Conservation (phyloP, 768 basidiomycete species). For the Kwoniella dejecticola region DNA sequence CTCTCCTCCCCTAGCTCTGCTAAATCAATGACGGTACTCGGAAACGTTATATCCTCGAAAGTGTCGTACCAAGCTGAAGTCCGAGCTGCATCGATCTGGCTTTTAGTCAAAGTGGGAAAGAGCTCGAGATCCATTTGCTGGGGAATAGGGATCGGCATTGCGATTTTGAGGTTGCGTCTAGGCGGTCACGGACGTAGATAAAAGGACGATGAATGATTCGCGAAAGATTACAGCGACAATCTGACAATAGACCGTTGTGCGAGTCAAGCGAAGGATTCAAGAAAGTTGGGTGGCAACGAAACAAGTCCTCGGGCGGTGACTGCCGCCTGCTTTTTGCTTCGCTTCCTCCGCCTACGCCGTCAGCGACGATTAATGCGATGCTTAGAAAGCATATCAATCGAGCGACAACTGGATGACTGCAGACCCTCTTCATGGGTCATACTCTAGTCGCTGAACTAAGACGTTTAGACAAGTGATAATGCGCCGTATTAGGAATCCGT, state of each 20-base stretch:
- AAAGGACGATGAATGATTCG: too few relatives aligned
- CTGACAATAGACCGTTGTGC: neutral
- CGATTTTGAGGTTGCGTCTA: neutral
- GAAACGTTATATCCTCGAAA: constrained; percentile 33
- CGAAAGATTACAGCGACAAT: neutral
- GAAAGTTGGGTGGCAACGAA: constrained; percentile 2
- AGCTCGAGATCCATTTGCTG: constrained; percentile 3
- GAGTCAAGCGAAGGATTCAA: neutral
- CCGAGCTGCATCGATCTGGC: constrained; percentile 39
- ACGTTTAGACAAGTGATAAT: too few relatives aligned
- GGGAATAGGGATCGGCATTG: constrained; percentile 32
- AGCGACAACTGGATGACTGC: too few relatives aligned
- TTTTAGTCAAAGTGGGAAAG: constrained; percentile 22
- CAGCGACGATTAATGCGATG: too few relatives aligned
- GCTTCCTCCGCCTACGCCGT: too few relatives aligned
- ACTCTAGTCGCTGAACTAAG: too few relatives aligned
- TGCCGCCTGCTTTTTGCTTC: neutral
- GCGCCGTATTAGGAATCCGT: too few relatives aligned
- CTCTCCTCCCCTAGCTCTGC: constrained; percentile 35
- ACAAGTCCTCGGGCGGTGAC: neutral
- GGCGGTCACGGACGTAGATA: too few relatives aligned
- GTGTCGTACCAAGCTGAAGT: constrained; percentile 40
- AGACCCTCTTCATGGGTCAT: too few relatives aligned
- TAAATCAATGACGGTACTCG: constrained; percentile 36
- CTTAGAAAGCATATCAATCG: too few relatives aligned